These are phyloP conservation scores for Geotrichum reessii DNA, from an alignment of 1,139 yeast species.

Conservation along the genomic window DNA sequence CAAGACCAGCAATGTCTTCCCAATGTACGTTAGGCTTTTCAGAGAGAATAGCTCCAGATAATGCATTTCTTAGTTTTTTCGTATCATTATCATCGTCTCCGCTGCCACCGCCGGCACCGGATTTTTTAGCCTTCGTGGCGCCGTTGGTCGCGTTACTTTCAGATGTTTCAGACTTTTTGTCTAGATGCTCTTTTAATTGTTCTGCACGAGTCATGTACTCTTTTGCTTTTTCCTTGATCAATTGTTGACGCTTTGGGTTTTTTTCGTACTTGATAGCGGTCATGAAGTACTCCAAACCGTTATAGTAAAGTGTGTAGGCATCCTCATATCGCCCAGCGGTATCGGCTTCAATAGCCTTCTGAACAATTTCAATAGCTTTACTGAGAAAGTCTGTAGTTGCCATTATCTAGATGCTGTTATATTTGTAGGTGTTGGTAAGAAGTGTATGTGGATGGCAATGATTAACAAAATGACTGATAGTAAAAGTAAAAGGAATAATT, in stretches of 20 bases:
- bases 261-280: conserved; percentile 94
- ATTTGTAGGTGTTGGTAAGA: background rate
- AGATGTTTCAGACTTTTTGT: conserved; percentile 37
- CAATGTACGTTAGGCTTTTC: conserved; percentile 92
- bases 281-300: conserved; percentile 92
- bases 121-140: conserved; percentile 47
- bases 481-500: background rate
- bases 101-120: conserved; percentile 24
- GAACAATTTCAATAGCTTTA: conserved; percentile 90
- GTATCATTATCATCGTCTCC: conserved; percentile 79
- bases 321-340: conserved; percentile 87
- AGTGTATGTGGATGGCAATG: background rate
- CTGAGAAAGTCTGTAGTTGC: conserved; percentile 64
- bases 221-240: conserved; percentile 81
- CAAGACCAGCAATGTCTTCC: conserved; percentile 96
- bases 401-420: background rate
- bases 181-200: conserved; percentile 84
- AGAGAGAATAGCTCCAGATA: conserved; percentile 84
- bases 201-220: conserved; percentile 93
- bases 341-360: conserved; percentile 93
- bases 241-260: conserved; percentile 80
- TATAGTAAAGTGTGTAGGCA: conserved; percentile 87
- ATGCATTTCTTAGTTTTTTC: conserved; percentile 83
- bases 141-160: conserved; percentile 43
- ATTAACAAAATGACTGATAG: background rate